Conservation (phyloP, 495 filamentous ascomycete species). For the Saxispiralis lemnorum region DNA sequence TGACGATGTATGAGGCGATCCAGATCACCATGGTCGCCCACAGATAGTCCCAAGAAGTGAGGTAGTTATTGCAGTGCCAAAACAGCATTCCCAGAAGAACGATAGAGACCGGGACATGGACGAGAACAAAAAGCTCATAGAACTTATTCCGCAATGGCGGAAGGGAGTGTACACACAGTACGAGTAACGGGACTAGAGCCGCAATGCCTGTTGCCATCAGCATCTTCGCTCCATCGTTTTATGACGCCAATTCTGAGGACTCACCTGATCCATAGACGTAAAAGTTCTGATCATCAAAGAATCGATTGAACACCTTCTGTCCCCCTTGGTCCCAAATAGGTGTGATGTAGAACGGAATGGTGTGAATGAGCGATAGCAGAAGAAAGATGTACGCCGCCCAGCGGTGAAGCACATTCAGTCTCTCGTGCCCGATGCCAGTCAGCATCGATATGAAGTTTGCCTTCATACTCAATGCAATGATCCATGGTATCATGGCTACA, state of each 20-base stretch:
- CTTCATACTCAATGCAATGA: conserved; percentile 77
- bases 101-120: conserved; percentile 68
- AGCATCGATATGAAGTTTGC: conserved; percentile 70
- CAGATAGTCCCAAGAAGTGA: conserved; percentile 82
- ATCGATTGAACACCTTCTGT: conserved; percentile 41
- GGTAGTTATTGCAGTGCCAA: conserved; percentile 89
- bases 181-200: conserved; percentile 60
- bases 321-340: conserved; percentile 68
- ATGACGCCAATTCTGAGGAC: neutral
- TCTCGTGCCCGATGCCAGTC: conserved; percentile 82
- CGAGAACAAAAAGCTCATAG: conserved; percentile 70
- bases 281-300: conserved; percentile 42
- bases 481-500: conserved; percentile 87
- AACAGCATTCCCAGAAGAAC: conserved; percentile 73
- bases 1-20: conserved; percentile 34
- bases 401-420: conserved; percentile 81
- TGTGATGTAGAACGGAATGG: conserved; percentile 74
- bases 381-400: conserved; percentile 83
- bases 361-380: conserved; percentile 67
- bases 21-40: conserved; percentile 70
- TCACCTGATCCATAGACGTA: conserved; percentile 66
- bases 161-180: conserved; percentile 70
- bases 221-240: neutral
- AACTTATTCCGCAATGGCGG: conserved; percentile 42
- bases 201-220: conserved; percentile 40